Evolutionary conservation across 805 yeast genomes (phyloP).

Genomic region (Wickerhamiella alocasiicola): DNA sequence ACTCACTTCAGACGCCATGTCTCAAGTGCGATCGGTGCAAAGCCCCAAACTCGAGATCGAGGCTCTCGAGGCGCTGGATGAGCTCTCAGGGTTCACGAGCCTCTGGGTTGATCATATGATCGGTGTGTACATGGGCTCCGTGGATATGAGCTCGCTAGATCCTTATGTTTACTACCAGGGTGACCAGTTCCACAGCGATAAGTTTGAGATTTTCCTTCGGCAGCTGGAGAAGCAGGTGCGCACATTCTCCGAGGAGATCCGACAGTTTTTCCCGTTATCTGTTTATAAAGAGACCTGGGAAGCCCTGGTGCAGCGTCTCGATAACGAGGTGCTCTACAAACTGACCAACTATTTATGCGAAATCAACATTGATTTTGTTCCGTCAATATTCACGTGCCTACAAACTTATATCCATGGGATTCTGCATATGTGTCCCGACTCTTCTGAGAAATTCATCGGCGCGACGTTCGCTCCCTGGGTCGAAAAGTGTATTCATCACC

Average conservation of each 20-base stretch:
- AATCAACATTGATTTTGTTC: conserved; percentile 5
- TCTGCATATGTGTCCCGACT: not conserved
- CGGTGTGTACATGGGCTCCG: not conserved
- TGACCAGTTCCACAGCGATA: conserved; percentile 1
- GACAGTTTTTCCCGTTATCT: conserved; percentile 32
- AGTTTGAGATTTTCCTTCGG: conserved; percentile 5
- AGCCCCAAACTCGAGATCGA: not conserved
- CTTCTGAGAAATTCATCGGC: conserved; percentile 4
- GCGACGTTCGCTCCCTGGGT: conserved; percentile 9
- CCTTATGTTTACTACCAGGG: conserved; percentile 7
- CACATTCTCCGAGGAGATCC: conserved; percentile 30
- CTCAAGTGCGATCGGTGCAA: conserved; percentile 2
- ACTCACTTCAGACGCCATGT: conserved; percentile 5
- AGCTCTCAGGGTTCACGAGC: not conserved
- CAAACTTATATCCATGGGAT: conserved; percentile 17
- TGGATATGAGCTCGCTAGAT: conserved; percentile 6
- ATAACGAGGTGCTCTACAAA: conserved; percentile 20
- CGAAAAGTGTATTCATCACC: conserved; percentile 16
- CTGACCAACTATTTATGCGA: conserved; percentile 7
- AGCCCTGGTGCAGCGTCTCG: conserved; percentile 22
- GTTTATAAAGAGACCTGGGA: conserved; percentile 23
- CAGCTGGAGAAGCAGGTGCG: conserved; percentile 28
- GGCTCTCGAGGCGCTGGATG: conserved; percentile 2
- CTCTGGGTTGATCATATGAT: conserved; percentile 8
- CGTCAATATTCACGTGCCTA: conserved; percentile 6